These are phyloP conservation scores for Botrytis byssoidea DNA, from an alignment of 2,329 filamentous ascomycete genomes.

Conservation along the genomic window DNA sequence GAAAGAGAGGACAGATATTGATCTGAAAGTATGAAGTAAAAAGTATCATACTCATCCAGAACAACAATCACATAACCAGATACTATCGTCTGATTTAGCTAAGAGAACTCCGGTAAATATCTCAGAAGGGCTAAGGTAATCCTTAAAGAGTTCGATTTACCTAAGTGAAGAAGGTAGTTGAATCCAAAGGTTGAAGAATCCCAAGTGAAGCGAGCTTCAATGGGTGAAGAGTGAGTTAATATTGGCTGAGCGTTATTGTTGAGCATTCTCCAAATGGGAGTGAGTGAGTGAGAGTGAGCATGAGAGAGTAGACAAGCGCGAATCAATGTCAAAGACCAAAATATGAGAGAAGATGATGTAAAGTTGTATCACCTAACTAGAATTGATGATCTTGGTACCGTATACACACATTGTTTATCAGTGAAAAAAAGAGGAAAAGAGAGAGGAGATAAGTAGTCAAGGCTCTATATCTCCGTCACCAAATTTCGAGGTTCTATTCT, in stretches of 20 bases:
- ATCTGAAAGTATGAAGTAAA: neutral
- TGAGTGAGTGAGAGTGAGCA: too few species aligned
- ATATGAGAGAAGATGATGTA: neutral
- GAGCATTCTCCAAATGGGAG: too few species aligned
- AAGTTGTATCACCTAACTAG: neutral
- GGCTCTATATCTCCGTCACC: neutral
- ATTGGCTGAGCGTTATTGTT: neutral
- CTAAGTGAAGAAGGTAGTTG: neutral
- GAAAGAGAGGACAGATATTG: neutral
- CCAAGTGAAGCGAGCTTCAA: neutral
- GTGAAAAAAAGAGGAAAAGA: neutral
- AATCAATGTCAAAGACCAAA: neutral
- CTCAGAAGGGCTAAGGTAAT: neutral
- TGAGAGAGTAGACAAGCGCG: neutral
- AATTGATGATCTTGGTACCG: neutral
- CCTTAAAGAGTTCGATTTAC: neutral
- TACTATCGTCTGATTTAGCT: neutral
- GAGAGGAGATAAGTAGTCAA: neutral
- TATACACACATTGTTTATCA: neutral
- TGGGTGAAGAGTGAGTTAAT: neutral
- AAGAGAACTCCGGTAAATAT: neutral
- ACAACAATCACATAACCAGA: neutral
- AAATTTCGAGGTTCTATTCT: neutral
- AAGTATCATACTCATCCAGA: neutral
- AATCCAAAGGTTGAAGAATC: neutral